Base-by-base conservation (phyloP, 2,329 filamentous ascomycete genomes). In the Phoma sp. region DNA sequence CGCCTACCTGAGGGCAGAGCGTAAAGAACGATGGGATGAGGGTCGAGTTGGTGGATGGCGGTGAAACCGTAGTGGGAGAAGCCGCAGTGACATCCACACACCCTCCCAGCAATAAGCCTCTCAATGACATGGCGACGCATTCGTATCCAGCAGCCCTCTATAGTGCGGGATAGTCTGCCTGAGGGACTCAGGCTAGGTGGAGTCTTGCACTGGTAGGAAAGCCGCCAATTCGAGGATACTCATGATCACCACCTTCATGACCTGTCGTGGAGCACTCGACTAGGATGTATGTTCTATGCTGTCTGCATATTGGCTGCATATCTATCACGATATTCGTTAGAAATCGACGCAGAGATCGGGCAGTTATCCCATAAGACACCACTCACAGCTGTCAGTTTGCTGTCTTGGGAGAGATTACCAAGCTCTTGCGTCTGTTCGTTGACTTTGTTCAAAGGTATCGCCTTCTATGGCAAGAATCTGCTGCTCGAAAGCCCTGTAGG, bases 11-110 rank as follows among this genome's bases (percentile, higher is more conserved):
- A 83, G 95, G 54, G 87, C 88, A 70, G 95, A 98, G 79, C 85
- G 91, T 63, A 96, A 93, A 76, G 90, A 92, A 68, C 84, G 95
- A 66, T 98, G 95, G 95, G 95, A 98, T 73, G 94, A 98, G 77
- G 92, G 94, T 22, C 83, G 94, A 63, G 94, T 98, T 31, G 94
- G 94, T 10, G 95, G 95, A 0, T 98, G 95, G 95, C 85, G 94
- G 69, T 75, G 58, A 71, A 12, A 3, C 3, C 32, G 8, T 6
- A 13, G 2, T 37, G 24, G 24, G 21, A 9, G 8, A 29, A 12
- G 8, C 10, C 22, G 10, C 22, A 40, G 17, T 40, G 21, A 21
- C 6, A 9, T 15, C 17, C 36, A 38, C n/a, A 15, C 32, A 17
- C 21, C 22, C 5, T 9, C 10, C 8, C 22, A 27, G 8, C 6